Conservation (phyloP, 306 rosid species). For the cucumber (Cucumis sativus) region Cucumber_9930_V3 NC_026660.2:28970501-28971000, state of each 20-base stretch:
- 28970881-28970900: too few relatives aligned
- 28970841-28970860: not conserved
- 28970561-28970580: not conserved
- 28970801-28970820: not conserved
- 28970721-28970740: not conserved
- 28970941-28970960: not conserved
- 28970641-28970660: not conserved
- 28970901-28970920: not conserved
- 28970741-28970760: not conserved
- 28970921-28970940: too few relatives aligned
- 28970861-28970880: too few relatives aligned
- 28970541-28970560: not conserved
- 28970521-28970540: not conserved
- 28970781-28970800: not conserved
- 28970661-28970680: not conserved
- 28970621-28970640: not conserved
- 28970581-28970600: not conserved
- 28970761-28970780: not conserved
- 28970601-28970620: not conserved
- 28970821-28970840: not conserved
- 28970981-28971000: not conserved
- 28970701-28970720: not conserved
- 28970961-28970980: not conserved
- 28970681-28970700: not conserved
- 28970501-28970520: too few relatives aligned